These are phyloP conservation scores for Narthecium ossifragum DNA, from an alignment of 106 monocot genomes.

Conservation along the genomic window DNA sequence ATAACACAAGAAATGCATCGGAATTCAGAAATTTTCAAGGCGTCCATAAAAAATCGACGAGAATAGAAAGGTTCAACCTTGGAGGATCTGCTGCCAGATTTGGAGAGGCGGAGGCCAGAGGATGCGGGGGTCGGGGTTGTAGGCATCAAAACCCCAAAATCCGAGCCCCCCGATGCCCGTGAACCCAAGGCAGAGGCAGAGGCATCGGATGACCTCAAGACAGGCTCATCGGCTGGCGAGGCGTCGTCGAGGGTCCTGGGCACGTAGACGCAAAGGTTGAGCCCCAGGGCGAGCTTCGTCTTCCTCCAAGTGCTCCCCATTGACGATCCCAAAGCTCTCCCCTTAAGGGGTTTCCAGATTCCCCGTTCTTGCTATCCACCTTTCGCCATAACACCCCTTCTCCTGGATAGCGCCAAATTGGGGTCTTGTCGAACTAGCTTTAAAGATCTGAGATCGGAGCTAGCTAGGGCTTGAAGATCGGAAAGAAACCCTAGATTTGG, in stretches of 20 bases:
- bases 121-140: constrained; percentile 42
- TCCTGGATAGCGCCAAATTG: not conserved
- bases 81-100: constrained; percentile 57
- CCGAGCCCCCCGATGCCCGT: constrained; percentile 10
- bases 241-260: constrained; percentile 42
- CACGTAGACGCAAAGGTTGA: constrained; percentile 55
- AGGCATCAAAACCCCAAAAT: constrained; percentile 13
- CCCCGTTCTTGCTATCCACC: not conserved
- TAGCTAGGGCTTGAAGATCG: not conserved
- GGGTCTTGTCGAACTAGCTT: no score
- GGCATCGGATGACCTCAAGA: constrained; percentile 13
- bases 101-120: constrained; percentile 45
- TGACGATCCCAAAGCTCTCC: no score
- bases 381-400: not conserved
- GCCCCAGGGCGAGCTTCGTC: constrained; percentile 55
- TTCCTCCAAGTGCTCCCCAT: constrained; percentile 75
- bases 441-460: no score
- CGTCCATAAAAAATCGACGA: not conserved
- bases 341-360: not conserved
- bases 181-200: not conserved
- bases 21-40: no score
- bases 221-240: constrained; percentile 3
- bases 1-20: not conserved
- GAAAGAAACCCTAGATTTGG: not conserved
- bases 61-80: constrained; percentile 33